phyloP scores from a whole-genome alignment of 148 eudicot genomes.

The Rhododendron griersonianum region DNA sequence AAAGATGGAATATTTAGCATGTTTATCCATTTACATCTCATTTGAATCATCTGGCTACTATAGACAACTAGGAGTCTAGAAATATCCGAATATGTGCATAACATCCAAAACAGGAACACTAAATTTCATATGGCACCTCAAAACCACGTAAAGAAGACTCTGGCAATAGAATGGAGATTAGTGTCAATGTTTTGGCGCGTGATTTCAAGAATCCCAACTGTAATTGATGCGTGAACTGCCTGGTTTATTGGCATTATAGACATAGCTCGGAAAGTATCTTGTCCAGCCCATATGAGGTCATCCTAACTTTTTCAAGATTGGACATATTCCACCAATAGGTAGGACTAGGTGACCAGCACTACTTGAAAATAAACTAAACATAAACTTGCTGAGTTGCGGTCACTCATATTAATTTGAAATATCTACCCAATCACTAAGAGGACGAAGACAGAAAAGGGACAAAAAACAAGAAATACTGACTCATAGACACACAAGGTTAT shows the following conservation, averaged over 20 bases:
- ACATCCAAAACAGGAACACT: not conserved
- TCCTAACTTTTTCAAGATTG: not conserved
- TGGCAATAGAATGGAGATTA: not conserved
- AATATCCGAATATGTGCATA: not conserved
- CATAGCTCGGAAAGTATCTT: not conserved
- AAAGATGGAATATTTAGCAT: not conserved
- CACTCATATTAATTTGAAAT: not conserved
- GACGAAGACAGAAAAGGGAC: not conserved
- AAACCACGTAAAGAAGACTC: not conserved
- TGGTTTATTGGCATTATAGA: not conserved
- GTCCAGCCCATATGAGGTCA: not conserved
- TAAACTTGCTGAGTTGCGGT: not conserved
- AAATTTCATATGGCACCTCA: not conserved
- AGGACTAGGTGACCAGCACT: not conserved
- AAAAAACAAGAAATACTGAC: not conserved
- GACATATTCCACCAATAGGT: not conserved
- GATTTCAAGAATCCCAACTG: not conserved
- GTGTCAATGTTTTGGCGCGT: not conserved
- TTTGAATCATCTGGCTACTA: not conserved
- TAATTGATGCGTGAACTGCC: not conserved
- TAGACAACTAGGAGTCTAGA: not conserved
- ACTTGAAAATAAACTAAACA: not conserved
- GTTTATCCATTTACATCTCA: not conserved
- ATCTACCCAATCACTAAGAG: not conserved
- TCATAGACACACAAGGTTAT: not conserved